Conservation (phyloP, 2,329 filamentous ascomycete species). For the Thelonectria rubi region DNA sequence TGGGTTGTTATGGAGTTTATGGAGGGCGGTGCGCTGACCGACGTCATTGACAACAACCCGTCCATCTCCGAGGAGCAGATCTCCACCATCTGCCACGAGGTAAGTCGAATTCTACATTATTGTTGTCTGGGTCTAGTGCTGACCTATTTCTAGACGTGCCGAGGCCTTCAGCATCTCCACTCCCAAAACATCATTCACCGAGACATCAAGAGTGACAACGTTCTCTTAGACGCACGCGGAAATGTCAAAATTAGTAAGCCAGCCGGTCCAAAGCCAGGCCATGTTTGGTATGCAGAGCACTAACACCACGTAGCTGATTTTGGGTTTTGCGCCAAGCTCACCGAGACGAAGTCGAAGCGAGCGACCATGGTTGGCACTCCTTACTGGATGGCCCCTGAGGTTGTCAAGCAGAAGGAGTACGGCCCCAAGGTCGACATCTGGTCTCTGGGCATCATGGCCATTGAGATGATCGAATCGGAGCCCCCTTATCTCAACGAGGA, state of each 20-base stretch:
- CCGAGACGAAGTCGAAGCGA: slow-evolving; percentile 94
- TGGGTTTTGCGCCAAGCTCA: slow-evolving; percentile 98
- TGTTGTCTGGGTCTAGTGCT: slow-evolving; percentile 17
- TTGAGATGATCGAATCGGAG: slow-evolving; percentile 99
- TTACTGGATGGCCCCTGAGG: slow-evolving; percentile 99
- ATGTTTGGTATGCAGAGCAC: background rate
- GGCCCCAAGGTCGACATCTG: slow-evolving; percentile 98
- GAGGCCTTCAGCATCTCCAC: slow-evolving; percentile 92
- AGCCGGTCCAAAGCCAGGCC: background rate
- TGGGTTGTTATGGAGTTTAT: slow-evolving; percentile 99
- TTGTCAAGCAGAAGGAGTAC: slow-evolving; percentile 99
- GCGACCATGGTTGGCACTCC: slow-evolving; percentile 99
- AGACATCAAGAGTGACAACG: slow-evolving; percentile 99
- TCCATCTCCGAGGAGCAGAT: slow-evolving; percentile 97
- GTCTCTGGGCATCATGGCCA: slow-evolving; percentile 99
- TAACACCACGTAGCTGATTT: slow-evolving; percentile 80
- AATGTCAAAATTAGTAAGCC: slow-evolving; percentile 96
- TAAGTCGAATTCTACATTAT: slow-evolving; percentile 57
- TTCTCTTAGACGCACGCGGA: slow-evolving; percentile 90
- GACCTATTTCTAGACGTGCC: slow-evolving; percentile 77
- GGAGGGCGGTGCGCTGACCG: slow-evolving; percentile 96
- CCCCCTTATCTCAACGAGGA: slow-evolving; percentile 98
- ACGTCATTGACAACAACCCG: slow-evolving; percentile 98
- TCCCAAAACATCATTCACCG: slow-evolving; percentile 97
- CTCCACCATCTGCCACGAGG: slow-evolving; percentile 95